Conservation (phyloP, 2,329 filamentous ascomycete genomes). For the Calonectria leucothoes region DNA sequence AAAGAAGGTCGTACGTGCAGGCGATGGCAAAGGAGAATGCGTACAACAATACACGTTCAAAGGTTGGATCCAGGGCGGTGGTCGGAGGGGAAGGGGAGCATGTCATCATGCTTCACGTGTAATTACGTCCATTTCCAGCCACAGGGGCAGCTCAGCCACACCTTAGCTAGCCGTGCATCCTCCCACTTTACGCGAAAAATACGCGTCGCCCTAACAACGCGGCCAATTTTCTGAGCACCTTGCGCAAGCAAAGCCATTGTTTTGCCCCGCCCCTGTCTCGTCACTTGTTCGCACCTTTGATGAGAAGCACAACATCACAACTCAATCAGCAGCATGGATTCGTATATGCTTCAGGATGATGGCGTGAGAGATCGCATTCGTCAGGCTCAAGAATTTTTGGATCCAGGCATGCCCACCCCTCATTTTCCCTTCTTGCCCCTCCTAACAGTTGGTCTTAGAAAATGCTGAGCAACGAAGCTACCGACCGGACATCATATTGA, state of each 20-base stretch:
- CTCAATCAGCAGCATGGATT: constrained; percentile 69
- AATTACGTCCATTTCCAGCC: not conserved
- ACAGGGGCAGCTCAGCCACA: not conserved
- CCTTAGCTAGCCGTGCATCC: not conserved
- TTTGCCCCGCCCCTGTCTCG: constrained; percentile 28
- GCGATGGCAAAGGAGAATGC: not conserved
- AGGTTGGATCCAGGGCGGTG: not conserved
- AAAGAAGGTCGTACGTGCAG: not conserved
- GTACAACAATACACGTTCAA: not conserved
- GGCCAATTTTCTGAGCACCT: constrained; percentile 27
- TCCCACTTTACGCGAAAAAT: constrained; percentile 43
- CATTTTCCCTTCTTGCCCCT: not conserved
- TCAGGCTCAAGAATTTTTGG: constrained; percentile 90
- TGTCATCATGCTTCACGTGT: not conserved
- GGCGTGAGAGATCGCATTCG: constrained; percentile 86
- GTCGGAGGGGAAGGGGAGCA: not conserved
- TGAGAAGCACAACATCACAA: constrained; percentile 21
- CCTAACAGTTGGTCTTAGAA: constrained; percentile 45
- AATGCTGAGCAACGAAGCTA: constrained; percentile 76
- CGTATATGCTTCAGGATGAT: constrained; percentile 83
- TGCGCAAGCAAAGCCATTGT: constrained; percentile 30
- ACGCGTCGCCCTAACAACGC: constrained; percentile 35
- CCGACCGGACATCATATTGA: constrained; percentile 86
- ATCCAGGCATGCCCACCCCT: constrained; percentile 76
- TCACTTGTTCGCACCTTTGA: constrained; percentile 14